Conservation (phyloP, 2,329 filamentous ascomycete species). For the Myriangium duriaei region DNA sequence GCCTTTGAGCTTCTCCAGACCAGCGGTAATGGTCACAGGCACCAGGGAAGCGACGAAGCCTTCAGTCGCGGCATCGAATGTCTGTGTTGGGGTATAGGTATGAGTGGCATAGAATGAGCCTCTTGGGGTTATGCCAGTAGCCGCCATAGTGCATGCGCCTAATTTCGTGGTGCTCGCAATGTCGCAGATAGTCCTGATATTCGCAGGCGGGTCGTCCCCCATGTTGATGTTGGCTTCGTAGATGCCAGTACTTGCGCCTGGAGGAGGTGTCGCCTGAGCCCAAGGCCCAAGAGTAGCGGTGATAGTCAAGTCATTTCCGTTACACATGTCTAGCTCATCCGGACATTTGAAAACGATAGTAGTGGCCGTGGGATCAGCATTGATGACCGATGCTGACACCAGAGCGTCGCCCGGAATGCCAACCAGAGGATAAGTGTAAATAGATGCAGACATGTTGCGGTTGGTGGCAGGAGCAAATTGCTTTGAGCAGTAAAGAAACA, state of each 20-base stretch:
- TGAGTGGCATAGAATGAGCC: background rate
- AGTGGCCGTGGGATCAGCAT: background rate
- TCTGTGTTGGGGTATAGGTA: background rate
- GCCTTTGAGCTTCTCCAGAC: background rate
- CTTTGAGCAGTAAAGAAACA: background rate
- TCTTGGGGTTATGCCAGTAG: background rate
- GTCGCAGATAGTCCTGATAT: background rate
- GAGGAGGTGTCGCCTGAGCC: background rate
- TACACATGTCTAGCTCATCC: background rate
- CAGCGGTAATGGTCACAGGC: background rate
- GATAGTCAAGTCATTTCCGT: too few species aligned
- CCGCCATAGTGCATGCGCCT: background rate
- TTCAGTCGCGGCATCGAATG: background rate
- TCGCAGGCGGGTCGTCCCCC: background rate
- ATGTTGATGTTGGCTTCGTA: background rate
- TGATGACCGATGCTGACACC: background rate
- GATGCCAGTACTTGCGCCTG: background rate
- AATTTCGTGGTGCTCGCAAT: background rate
- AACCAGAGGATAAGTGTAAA: background rate
- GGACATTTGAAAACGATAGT: background rate
- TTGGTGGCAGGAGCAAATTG: background rate
- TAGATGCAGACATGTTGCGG: background rate
- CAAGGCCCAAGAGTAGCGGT: background rate
- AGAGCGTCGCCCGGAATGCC: background rate
- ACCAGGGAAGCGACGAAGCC: background rate